Percentiles rank a stretch among this genome's conserved stretches.
These are phyloP conservation scores for Aspergillus steynii DNA, from an alignment of 495 filamentous ascomycete genomes.

Conservation along the genomic window DNA sequence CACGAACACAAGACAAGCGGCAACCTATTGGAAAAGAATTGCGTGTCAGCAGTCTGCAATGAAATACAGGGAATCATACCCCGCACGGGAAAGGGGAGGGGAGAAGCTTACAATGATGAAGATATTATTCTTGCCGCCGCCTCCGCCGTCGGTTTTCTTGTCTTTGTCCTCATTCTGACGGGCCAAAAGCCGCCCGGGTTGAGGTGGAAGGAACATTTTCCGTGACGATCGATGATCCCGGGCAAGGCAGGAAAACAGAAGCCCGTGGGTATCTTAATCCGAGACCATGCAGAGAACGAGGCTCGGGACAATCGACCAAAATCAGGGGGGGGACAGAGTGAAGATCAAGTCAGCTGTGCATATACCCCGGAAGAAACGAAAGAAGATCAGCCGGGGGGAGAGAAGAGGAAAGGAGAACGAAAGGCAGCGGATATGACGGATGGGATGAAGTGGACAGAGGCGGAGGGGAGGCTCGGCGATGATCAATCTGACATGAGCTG, in stretches of 20 bases:
- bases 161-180: constrained; percentile 16
- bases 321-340: background rate
- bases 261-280: constrained; percentile 12
- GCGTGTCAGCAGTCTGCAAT: background rate
- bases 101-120: constrained; percentile 24
- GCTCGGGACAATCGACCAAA: no score
- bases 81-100: background rate
- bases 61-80: background rate
- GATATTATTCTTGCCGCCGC: constrained; percentile 16
- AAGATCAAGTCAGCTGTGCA: background rate
- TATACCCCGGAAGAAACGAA: background rate
- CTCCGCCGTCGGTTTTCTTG: constrained; percentile 1
- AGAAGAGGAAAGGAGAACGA: constrained; percentile 5
- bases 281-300: constrained; percentile 17
- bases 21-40: constrained; percentile 20
- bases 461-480: constrained; percentile 4
- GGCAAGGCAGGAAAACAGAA: constrained; percentile 8
- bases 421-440: constrained; percentile 17
- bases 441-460: constrained; percentile 11
- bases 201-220: constrained; percentile 25
- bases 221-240: constrained; percentile 1
- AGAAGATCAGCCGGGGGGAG: background rate
- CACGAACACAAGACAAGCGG: constrained; percentile 38
- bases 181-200: constrained; percentile 16
- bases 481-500: constrained; percentile 5